Percentiles rank a stretch among this genome's conserved stretches.
These are phyloP conservation scores for Phytomonas sp. DNA, from an alignment of 208 protist species.

Conservation along the genomic window DNA sequence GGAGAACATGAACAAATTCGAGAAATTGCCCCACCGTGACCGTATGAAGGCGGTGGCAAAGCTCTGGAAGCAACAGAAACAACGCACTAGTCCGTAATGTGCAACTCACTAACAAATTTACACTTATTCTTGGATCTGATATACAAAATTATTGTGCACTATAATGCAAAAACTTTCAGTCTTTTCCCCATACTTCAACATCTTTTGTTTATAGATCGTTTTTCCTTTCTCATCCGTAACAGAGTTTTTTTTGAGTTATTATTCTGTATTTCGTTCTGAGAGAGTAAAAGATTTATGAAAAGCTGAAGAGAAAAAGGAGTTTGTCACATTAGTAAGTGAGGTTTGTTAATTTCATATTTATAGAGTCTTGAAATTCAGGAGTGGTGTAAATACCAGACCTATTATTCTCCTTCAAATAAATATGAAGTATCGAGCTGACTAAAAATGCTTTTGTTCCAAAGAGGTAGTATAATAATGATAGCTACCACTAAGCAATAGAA, in stretches of 20 bases:
- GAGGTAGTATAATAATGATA: not conserved
- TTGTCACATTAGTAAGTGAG: not conserved
- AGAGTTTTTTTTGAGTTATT: not conserved
- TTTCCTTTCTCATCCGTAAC: not conserved
- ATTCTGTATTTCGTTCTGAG: not conserved
- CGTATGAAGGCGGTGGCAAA: conserved; percentile 81
- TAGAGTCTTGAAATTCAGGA: not conserved
- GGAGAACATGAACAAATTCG: conserved; percentile 64
- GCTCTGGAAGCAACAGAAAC: conserved; percentile 74
- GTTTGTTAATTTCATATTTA: not conserved
- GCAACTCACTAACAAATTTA: not conserved
- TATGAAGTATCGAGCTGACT: not conserved
- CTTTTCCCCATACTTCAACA: not conserved
- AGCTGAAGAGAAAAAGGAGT: not conserved
- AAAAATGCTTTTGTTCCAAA: not conserved
- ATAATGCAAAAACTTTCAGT: not conserved
- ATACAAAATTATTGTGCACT: not conserved
- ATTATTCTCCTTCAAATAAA: not conserved
- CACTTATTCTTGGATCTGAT: not conserved
- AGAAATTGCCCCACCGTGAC: conserved; percentile 59
- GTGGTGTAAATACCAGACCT: not conserved
- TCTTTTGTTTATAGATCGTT: not conserved
- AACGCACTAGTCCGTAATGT: conserved; percentile 14
- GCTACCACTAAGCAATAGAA: not conserved
- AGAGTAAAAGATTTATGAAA: not conserved